A percentile compares a stretch with the other conserved stretches of the same genome.
Conservation (phyloP, 805 yeast species). For the Komagataella kurtzmanii region DNA sequence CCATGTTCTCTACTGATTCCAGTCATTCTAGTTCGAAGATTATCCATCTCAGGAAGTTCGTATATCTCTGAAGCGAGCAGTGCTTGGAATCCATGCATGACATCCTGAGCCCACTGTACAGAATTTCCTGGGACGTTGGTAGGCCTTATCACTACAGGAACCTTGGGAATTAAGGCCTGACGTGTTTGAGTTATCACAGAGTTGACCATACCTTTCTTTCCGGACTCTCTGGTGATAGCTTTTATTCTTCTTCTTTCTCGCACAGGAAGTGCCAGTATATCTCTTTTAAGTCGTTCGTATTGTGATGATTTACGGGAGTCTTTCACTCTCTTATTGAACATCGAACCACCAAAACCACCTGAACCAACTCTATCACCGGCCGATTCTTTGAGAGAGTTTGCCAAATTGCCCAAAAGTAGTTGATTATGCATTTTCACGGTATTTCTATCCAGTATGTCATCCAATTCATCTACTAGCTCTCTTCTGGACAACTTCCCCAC, state of each 20-base stretch:
- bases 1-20: slow-evolving; percentile 89
- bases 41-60: slow-evolving; percentile 73
- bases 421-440: slow-evolving; percentile 68
- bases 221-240: slow-evolving; percentile 69
- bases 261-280: slow-evolving; percentile 74
- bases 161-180: slow-evolving; percentile 66
- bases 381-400: slow-evolving; percentile 70
- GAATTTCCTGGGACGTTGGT: slow-evolving; percentile 27
- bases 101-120: slow-evolving; percentile 86
- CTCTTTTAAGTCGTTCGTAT: slow-evolving; percentile 71
- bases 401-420: slow-evolving; percentile 64
- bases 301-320: slow-evolving; percentile 48
- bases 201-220: slow-evolving; percentile 61
- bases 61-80: slow-evolving; percentile 67
- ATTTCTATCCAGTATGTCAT: slow-evolving; percentile 35
- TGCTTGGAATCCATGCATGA: slow-evolving; percentile 71
- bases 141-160: slow-evolving; percentile 54
- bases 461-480: slow-evolving; percentile 53
- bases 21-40: slow-evolving; percentile 51
- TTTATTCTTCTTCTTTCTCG: slow-evolving; percentile 79
- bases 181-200: slow-evolving; percentile 59
- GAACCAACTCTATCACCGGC: slow-evolving; percentile 41
- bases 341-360: slow-evolving; percentile 35
- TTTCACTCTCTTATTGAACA: slow-evolving; percentile 35
- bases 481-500: slow-evolving; percentile 66